Conservation (phyloP, 2,329 filamentous ascomycete genomes). For the Botrytis sinoallii region DNA sequence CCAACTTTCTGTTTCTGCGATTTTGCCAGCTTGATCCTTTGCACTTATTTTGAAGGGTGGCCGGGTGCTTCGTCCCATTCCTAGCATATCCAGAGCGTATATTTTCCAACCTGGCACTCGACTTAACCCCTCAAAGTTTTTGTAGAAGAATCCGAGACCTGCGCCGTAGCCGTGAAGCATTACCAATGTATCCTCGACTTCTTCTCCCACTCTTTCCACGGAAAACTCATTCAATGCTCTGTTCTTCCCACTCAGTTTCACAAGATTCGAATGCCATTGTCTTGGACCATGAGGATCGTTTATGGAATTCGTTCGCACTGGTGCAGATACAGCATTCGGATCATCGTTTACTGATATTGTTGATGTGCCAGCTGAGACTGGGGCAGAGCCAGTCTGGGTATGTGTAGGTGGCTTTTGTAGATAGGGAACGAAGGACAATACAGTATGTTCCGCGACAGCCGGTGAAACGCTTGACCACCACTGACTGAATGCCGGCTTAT, state of each 20-base stretch:
- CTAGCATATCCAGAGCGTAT: constrained; percentile 90
- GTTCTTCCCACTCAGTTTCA: constrained; percentile 79
- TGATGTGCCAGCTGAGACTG: constrained; percentile 43
- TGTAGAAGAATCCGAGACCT: constrained; percentile 95
- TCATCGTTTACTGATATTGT: constrained; percentile 39
- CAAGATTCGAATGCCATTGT: constrained; percentile 81
- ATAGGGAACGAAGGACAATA: constrained; percentile 82
- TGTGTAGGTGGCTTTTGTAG: constrained; percentile 63
- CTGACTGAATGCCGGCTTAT: constrained; percentile 87
- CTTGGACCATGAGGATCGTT: constrained; percentile 81
- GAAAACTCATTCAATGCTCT: constrained; percentile 90
- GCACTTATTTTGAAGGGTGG: constrained; percentile 82
- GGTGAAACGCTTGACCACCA: constrained; percentile 92
- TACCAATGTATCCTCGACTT: constrained; percentile 80
- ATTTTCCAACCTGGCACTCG: constrained; percentile 79
- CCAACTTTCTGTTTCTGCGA: constrained; percentile 87
- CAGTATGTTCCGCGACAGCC: constrained; percentile 78
- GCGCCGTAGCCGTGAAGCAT: constrained; percentile 97
- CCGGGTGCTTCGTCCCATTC: constrained; percentile 86
- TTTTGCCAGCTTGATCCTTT: constrained; percentile 76
- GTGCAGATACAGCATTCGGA: constrained; percentile 41
- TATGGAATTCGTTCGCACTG: constrained; percentile 46
- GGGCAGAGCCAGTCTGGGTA: constrained; percentile 53
- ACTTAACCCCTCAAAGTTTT: constrained; percentile 89
- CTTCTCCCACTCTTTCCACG: constrained; percentile 77